Percentiles rank a stretch among this genome's conserved stretches.
Evolutionary conservation across 805 yeast species (phyloP).

Genomic region (Suhomyces emberorum): DNA sequence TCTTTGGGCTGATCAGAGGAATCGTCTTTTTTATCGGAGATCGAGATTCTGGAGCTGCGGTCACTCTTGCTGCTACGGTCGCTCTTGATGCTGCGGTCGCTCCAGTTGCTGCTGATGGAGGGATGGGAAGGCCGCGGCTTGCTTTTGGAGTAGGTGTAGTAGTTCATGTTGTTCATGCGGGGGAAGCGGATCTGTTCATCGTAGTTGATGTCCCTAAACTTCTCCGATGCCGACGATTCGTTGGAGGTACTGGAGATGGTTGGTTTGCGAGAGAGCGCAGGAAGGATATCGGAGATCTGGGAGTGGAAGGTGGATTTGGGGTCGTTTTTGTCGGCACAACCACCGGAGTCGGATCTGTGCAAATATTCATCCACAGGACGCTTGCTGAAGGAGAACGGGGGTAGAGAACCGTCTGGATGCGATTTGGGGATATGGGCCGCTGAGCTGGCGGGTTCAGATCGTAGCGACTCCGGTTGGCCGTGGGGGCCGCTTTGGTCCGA

Average conservation of each 20-base stretch:
- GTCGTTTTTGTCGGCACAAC: neutral
- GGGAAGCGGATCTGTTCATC: conserved; percentile 57
- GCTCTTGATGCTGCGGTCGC: conserved; percentile 1
- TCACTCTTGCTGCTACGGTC: neutral
- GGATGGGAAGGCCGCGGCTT: conserved; percentile 1
- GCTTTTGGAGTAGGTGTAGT: conserved; percentile 19
- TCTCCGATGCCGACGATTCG: neutral
- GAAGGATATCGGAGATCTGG: conserved; percentile 27
- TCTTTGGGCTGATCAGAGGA: neutral
- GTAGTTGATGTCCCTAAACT: conserved; percentile 31
- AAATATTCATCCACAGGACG: conserved; percentile 21
- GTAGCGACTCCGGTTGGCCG: no score
- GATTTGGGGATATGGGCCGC: no score
- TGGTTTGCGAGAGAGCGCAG: conserved; percentile 5
- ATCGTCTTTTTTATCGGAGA: neutral
- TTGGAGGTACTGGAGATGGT: neutral
- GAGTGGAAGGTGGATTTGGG: conserved; percentile 15
- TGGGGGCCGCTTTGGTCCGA: no score
- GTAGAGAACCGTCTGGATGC: no score
- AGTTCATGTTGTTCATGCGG: conserved; percentile 40
- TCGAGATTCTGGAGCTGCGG: no score
- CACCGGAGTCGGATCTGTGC: neutral
- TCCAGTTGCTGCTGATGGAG: conserved; percentile 2
- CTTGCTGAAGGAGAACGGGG: conserved; percentile 31
- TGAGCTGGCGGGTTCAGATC: no score